phyloP scores from a whole-genome alignment of 768 basidiomycete species.

The Mycena haematopus region DNA sequence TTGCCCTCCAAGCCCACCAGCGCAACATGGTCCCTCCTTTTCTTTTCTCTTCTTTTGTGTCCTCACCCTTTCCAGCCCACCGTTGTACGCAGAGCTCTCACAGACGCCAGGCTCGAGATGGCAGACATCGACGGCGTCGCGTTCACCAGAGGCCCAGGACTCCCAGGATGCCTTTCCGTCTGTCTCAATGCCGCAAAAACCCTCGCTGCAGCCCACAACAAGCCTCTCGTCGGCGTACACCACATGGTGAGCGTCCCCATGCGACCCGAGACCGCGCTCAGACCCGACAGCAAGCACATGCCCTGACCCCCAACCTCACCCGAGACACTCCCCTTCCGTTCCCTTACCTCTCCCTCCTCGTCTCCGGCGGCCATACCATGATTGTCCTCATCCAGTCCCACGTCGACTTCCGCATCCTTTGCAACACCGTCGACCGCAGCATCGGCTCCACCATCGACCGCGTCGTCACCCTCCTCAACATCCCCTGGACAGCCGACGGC shows the following conservation, averaged over 20 bases:
- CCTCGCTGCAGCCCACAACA: conserved; percentile 75
- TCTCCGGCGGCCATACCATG: conserved; percentile 95
- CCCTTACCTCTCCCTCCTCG: conserved; percentile 87
- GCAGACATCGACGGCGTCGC: conserved; percentile 85
- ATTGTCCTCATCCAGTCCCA: conserved; percentile 74
- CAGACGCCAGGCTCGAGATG: conserved; percentile 64
- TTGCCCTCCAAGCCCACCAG: conserved; percentile 81
- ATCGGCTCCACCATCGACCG: conserved; percentile 69
- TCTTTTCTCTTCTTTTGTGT: background rate
- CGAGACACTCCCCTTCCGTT: conserved; percentile 58
- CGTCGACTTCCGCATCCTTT: conserved; percentile 69
- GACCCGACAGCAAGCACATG: conserved; percentile 83
- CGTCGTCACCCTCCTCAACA: conserved; percentile 69
- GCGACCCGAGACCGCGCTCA: conserved; percentile 4
- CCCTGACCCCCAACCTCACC: conserved; percentile 81
- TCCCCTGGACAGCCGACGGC: conserved; percentile 68
- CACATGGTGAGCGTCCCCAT: conserved; percentile 79
- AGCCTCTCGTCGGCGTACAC: conserved; percentile 89
- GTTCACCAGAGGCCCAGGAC: conserved; percentile 91
- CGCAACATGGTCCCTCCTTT: conserved; percentile 65
- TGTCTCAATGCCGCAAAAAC: conserved; percentile 85
- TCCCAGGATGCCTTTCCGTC: conserved; percentile 81
- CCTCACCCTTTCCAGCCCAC: conserved; percentile 57
- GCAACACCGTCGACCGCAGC: conserved; percentile 11
- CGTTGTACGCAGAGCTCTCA: conserved; percentile 72